These are phyloP conservation scores for Penicillium pancosmium DNA, from an alignment of 495 filamentous ascomycete species.

Conservation along the genomic window DNA sequence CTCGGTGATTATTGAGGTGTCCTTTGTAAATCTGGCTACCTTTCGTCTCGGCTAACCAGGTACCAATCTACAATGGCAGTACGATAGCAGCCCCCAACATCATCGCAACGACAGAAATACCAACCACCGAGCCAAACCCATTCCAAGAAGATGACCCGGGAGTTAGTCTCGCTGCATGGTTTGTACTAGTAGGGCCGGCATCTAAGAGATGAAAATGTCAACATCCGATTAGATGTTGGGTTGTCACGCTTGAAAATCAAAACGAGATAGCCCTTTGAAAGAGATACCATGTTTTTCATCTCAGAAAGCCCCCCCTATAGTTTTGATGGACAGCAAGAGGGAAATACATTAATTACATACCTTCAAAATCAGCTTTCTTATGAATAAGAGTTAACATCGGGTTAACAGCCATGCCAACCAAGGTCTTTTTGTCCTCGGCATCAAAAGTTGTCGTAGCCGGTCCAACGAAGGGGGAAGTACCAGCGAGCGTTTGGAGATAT, in stretches of 20 bases:
- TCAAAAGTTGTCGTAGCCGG: neutral
- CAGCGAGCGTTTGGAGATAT: neutral
- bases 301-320: neutral
- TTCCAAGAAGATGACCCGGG: neutral
- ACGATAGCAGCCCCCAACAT: neutral
- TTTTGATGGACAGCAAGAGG: no score
- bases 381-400: neutral
- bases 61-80: neutral
- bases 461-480: neutral
- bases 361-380: neutral
- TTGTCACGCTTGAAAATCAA: neutral
- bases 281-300: no score
- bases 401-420: neutral
- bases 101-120: conserved; percentile 3
- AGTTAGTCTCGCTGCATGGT: neutral
- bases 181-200: neutral
- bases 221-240: neutral
- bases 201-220: neutral
- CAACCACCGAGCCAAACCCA: conserved; percentile 1
- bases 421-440: neutral
- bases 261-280: no score
- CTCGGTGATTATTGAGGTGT: no score
- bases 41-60: no score
- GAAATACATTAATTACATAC: neutral
- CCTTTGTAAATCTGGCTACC: no score